Percentiles rank a stretch among this genome's conserved stretches.
Evolutionary conservation across 805 yeast species (phyloP).

Genomic region (Sugiyamaella chiloensis): DNA sequence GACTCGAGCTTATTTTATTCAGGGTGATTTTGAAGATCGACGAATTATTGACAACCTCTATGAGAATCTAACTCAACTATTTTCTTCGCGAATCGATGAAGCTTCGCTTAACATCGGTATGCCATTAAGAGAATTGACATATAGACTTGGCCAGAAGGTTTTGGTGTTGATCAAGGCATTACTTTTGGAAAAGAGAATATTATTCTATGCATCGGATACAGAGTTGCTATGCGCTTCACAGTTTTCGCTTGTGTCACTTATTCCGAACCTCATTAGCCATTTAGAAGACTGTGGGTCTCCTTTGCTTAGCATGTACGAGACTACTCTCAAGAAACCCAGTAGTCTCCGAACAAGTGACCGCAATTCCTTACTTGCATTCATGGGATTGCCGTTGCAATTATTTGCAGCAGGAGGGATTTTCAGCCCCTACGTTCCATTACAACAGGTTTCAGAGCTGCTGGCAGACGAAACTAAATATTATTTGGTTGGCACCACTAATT

Average conservation of each 20-base stretch:
- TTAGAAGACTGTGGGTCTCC: conserved; percentile 82
- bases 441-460: conserved; percentile 74
- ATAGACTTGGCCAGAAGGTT: conserved; percentile 54
- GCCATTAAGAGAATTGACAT: conserved; percentile 61
- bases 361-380: conserved; percentile 67
- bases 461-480: conserved; percentile 58
- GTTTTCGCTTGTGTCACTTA: conserved; percentile 74
- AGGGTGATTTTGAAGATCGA: conserved; percentile 70
- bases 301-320: conserved; percentile 50
- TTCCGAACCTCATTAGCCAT: conserved; percentile 74
- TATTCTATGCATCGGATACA: conserved; percentile 76
- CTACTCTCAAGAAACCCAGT: conserved; percentile 53
- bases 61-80: conserved; percentile 48
- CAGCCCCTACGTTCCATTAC: conserved; percentile 91
- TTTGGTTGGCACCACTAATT: conserved; percentile 84
- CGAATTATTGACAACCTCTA: conserved; percentile 65
- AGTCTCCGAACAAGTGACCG: conserved; percentile 77
- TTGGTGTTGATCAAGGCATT: conserved; percentile 73
- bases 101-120: conserved; percentile 70
- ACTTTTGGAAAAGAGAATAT: conserved; percentile 66
- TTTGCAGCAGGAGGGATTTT: conserved; percentile 86
- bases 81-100: conserved; percentile 41
- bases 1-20: conserved; percentile 81
- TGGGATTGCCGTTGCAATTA: conserved; percentile 84
- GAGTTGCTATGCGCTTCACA: conserved; percentile 79